phyloP scores from a whole-genome alignment of 306 rosid species.

The Gleditsia sinensis region DNA sequence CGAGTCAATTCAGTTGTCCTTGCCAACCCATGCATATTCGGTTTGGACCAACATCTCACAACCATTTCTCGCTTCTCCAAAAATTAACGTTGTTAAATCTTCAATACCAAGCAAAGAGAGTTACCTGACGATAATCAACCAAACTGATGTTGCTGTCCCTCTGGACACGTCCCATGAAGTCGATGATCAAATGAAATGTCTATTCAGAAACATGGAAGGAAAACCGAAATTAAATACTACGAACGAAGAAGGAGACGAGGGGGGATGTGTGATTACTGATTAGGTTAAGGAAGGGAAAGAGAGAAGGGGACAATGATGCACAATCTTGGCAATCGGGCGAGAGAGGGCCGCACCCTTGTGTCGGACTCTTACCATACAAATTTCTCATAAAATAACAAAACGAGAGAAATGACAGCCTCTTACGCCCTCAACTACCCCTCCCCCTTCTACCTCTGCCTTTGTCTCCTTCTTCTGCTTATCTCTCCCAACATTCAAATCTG shows the following conservation, averaged over 20 bases:
- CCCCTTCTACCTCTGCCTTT: conserved; percentile 44
- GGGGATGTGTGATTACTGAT: conserved; percentile 36
- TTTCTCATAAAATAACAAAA: conserved; percentile 30
- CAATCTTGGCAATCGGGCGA: conserved; percentile 49
- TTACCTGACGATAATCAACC: too few species aligned
- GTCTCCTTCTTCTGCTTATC: conserved; percentile 50
- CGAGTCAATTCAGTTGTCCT: neutral
- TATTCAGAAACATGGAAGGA: too few species aligned
- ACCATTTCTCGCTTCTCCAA: neutral
- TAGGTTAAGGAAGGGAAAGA: conserved; percentile 24
- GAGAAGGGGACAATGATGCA: conserved; percentile 42
- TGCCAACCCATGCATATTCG: neutral
- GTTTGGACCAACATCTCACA: neutral
- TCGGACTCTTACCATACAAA: conserved; percentile 58
- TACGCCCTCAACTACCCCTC: conserved; percentile 14
- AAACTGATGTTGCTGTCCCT: too few species aligned
- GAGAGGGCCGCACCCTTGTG: conserved; percentile 55
- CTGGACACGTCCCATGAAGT: too few species aligned
- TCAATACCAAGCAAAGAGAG: too few species aligned
- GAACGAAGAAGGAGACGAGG: neutral
- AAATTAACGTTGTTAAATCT: too few species aligned
- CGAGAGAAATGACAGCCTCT: conserved; percentile 55
- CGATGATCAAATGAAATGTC: too few species aligned
- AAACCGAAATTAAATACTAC: too few species aligned
- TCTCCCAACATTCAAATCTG: conserved; percentile 42